phyloP scores from a whole-genome alignment of 139 green algal genomes.

The Zygnema circumcarinatum region DNA sequence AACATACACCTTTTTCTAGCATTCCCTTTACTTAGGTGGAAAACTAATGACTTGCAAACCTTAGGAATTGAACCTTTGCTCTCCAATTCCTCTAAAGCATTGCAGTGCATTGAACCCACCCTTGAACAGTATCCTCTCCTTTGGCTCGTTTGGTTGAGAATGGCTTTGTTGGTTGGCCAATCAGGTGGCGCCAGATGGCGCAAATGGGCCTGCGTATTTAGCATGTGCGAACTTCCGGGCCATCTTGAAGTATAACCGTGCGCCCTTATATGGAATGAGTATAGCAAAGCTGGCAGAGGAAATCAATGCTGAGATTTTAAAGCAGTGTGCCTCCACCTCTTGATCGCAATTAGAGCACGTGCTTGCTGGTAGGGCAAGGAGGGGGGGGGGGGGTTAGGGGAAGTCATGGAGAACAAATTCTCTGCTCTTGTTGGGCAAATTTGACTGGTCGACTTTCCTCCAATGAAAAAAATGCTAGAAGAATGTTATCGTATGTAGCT shows the following conservation, averaged over 20 bases:
- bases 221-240: constrained; percentile 44
- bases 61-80: too few relatives aligned
- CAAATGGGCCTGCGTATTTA: constrained; percentile 30
- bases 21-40: neutral
- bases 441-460: neutral
- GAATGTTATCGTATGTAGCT: neutral
- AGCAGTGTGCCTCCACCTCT: neutral
- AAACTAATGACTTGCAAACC: neutral
- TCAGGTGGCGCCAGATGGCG: constrained; percentile 37
- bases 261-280: constrained; percentile 41
- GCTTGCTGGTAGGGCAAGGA: neutral
- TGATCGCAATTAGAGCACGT: neutral
- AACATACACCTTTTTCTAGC: neutral
- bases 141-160: too few relatives aligned
- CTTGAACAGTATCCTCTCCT: too few relatives aligned
- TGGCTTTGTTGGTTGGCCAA: too few relatives aligned
- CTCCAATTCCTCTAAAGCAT: too few relatives aligned
- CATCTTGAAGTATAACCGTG: constrained; percentile 56
- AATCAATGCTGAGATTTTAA: neutral
- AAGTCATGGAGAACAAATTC: neutral
- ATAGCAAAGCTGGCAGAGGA: constrained; percentile 29
- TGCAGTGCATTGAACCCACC: too few relatives aligned
- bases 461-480: neutral
- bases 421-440: neutral
- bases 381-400: neutral